Percentiles rank a stretch among this genome's conserved stretches.
These are phyloP conservation scores for Aleurites moluccanus DNA, from an alignment of 441 rosid species.

Conservation along the genomic window DNA sequence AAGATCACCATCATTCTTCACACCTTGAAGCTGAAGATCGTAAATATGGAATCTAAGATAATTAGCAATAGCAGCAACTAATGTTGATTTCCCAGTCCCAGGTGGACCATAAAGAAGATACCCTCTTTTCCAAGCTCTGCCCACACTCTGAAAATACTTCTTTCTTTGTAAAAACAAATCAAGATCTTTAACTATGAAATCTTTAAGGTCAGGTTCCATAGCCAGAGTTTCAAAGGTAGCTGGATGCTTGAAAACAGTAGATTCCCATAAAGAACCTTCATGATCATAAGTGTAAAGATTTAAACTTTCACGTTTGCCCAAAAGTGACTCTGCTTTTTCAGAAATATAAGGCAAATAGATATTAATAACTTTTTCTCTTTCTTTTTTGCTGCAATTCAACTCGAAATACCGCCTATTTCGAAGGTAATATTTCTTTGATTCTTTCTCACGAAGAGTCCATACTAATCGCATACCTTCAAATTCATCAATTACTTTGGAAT, in stretches of 20 bases:
- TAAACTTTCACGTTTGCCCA: constrained; percentile 35
- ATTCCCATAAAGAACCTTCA: constrained; percentile 36
- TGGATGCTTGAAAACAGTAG: constrained; percentile 43
- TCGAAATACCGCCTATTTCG: constrained; percentile 35
- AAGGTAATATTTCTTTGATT: constrained; percentile 35
- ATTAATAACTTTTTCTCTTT: constrained; percentile 34
- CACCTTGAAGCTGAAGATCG: constrained; percentile 54
- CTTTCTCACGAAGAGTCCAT: constrained; percentile 47
- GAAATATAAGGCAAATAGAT: constrained; percentile 45
- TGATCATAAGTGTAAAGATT: constrained; percentile 45
- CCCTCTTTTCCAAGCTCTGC: constrained; percentile 62
- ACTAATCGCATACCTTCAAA: constrained; percentile 40
- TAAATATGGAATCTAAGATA: constrained; percentile 49
- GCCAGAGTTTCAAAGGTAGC: constrained; percentile 53
- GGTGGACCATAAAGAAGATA: constrained; percentile 62
- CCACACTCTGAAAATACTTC: constrained; percentile 47
- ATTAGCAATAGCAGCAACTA: constrained; percentile 61
- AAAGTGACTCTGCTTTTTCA: constrained; percentile 35
- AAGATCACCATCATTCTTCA: constrained; percentile 42
- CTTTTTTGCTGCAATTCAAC: constrained; percentile 40
- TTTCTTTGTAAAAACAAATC: constrained; percentile 44
- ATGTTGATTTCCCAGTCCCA: constrained; percentile 52
- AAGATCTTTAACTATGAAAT: constrained; percentile 38
- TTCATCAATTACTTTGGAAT: constrained; percentile 36
- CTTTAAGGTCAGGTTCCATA: constrained; percentile 38